These are phyloP conservation scores for Saccharomyces jurei DNA, from an alignment of 805 yeast species.

Conservation along the genomic window DNA sequence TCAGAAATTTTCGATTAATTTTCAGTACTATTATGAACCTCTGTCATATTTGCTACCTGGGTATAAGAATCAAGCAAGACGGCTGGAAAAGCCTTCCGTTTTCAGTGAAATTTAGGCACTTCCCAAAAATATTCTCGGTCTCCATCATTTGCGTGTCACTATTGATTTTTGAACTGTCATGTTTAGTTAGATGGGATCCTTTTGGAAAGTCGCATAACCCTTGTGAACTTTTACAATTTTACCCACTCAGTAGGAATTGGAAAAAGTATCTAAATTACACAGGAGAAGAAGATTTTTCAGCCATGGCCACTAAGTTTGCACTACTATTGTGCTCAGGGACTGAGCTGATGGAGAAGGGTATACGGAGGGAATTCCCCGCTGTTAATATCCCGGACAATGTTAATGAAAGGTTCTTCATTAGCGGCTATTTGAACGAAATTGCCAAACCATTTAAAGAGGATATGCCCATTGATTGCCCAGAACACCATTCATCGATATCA, in stretches of 20 bases:
- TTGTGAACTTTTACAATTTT: conserved; percentile 22
- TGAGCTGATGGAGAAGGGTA: conserved; percentile 13
- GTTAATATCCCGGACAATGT: conserved; percentile 14
- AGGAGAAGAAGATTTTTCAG: conserved; percentile 28
- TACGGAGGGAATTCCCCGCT: conserved; percentile 23
- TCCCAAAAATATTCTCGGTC: conserved; percentile 45
- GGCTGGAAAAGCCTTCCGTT: conserved; percentile 42
- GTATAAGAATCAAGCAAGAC: conserved; percentile 35
- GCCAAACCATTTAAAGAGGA: neutral
- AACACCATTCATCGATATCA: neutral
- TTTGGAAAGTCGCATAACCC: conserved; percentile 6
- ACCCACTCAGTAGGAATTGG: conserved; percentile 33
- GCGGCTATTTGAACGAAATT: conserved; percentile 16
- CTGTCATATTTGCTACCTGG: conserved; percentile 41
- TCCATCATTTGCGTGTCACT: conserved; percentile 53
- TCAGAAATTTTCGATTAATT: conserved; percentile 48
- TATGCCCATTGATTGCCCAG: neutral
- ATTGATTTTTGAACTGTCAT: conserved; percentile 48
- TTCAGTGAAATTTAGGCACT: conserved; percentile 48
- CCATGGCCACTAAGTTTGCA: conserved; percentile 17
- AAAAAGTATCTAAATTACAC: conserved; percentile 23
- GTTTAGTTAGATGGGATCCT: conserved; percentile 41
- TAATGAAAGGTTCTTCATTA: conserved; percentile 14
- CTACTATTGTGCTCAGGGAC: conserved; percentile 19
- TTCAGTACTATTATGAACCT: conserved; percentile 57